phyloP scores from a whole-genome alignment of 352 stramenopile species.

The Blastocystis sp. region DNA sequence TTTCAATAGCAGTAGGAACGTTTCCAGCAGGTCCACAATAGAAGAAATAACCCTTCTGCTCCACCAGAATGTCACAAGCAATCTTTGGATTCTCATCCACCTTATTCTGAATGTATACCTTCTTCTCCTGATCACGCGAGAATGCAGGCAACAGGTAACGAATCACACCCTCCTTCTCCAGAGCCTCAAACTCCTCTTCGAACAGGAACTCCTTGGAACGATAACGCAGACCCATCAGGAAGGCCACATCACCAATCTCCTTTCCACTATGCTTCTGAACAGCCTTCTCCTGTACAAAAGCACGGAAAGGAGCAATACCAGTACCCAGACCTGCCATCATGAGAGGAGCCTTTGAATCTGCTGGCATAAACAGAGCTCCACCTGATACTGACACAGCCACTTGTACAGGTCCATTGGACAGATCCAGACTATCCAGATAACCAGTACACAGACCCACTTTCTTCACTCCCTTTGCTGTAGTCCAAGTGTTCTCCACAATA shows the following conservation, averaged over 20 bases:
- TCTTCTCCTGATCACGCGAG: conserved; percentile 77
- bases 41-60: conserved; percentile 77
- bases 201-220: conserved; percentile 87
- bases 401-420: conserved; percentile 61
- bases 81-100: conserved; percentile 75
- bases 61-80: conserved; percentile 72
- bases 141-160: conserved; percentile 76
- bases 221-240: conserved; percentile 88
- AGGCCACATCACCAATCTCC: conserved; percentile 72
- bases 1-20: conserved; percentile 23
- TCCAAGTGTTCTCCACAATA: conserved; percentile 78
- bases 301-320: conserved; percentile 79
- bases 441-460: conserved; percentile 82
- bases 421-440: conserved; percentile 75
- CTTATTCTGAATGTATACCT: conserved; percentile 80
- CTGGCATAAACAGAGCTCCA: no score
- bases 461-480: conserved; percentile 72
- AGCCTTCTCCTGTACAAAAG: conserved; percentile 78
- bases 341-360: conserved; percentile 81
- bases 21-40: conserved; percentile 70
- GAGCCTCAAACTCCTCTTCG: conserved; percentile 77
- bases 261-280: conserved; percentile 69
- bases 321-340: conserved; percentile 81
- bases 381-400: conserved; percentile 82
- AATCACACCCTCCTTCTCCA: conserved; percentile 75